Evolutionary conservation across 805 yeast genomes (phyloP), one percentile per base, ranked within the genome.

Genomic region (Priceomyces haplophilus): DNA sequence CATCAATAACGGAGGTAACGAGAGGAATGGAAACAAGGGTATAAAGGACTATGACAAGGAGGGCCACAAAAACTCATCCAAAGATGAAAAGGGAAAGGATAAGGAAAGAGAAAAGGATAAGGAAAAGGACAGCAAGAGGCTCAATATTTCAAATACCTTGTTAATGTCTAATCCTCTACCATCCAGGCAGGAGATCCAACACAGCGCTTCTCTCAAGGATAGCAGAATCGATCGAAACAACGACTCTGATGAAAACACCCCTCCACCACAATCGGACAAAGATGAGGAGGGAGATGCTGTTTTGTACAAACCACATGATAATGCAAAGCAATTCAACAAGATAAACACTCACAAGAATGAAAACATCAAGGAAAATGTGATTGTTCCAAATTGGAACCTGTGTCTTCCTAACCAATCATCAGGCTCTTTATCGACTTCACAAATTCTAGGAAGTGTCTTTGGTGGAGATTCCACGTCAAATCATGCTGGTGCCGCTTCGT

Each of bases 291-390:
- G 69, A 39, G 76, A 70, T 47, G 76, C 76, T 0, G 75, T 70
- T 3, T 58, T 70, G 43, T 70, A 69, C 51, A 69, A 68, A 45
- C 70, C 75, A 4, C 76, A 70, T 43, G 61, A 63, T 39, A 61
- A 67, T 38, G 58, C 73, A 5, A 52, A 59, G 24, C 69, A 70
- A 43, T 70, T 70, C 55, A 59, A 54, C 43, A 61, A 67, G 44
- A 68, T 70, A 46, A 67, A 70, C 48, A 70, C 74, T 6, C 76
- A 69, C 51, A 68, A 65, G 45, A 70, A 69, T 52, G 75, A 70
- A 47, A 68, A 70, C 53, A 49, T 70, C 31, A 48, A 46, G 30
- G 73, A 67, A 38, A 70, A 70, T 47, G 49, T 61, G 8, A 65
- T 70, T 40, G 75, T 70, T 10, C 76, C 76, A 10, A 60, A 59